Evolutionary conservation across 768 basidiomycete species (phyloP).

Genomic region (Mycena rebaudengoi): DNA sequence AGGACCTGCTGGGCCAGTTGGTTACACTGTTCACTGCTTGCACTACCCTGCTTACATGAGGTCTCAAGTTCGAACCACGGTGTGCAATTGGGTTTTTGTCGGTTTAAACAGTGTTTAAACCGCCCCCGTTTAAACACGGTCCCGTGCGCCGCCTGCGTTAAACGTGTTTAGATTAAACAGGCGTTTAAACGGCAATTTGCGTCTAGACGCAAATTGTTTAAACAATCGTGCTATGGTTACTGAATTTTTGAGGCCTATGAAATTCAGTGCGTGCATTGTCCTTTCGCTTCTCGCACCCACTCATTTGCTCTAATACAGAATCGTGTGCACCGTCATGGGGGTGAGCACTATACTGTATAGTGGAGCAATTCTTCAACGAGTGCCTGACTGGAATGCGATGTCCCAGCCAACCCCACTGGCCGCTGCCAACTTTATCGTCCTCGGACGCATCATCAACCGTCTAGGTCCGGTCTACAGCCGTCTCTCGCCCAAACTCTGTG

Average conservation of each 20-base stretch:
- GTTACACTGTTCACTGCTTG: too few relatives aligned
- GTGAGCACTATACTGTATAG: background rate
- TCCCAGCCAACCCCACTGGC: conserved; percentile 57
- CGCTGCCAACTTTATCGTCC: conserved; percentile 67
- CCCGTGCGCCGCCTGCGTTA: too few relatives aligned
- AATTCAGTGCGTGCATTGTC: conserved; percentile 49
- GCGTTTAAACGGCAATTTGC: too few relatives aligned
- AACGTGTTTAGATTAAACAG: too few relatives aligned
- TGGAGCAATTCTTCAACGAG: background rate
- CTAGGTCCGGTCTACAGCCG: conserved; percentile 59
- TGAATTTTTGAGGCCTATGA: conserved; percentile 45
- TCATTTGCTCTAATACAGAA: background rate
- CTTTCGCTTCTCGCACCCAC: background rate
- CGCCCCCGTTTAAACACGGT: too few relatives aligned
- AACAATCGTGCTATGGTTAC: too few relatives aligned
- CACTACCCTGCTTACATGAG: too few relatives aligned
- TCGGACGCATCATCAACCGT: conserved; percentile 54
- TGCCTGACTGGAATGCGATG: background rate
- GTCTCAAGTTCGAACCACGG: too few relatives aligned
- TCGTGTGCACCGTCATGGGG: background rate
- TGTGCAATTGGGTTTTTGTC: too few relatives aligned
- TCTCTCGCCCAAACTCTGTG: conserved; percentile 52
- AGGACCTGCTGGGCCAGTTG: too few relatives aligned
- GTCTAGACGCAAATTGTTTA: too few relatives aligned
- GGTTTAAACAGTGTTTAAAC: too few relatives aligned